Evolutionary conservation across 495 filamentous ascomycete species (phyloP).

Genomic region (Niebla homalea): DNA sequence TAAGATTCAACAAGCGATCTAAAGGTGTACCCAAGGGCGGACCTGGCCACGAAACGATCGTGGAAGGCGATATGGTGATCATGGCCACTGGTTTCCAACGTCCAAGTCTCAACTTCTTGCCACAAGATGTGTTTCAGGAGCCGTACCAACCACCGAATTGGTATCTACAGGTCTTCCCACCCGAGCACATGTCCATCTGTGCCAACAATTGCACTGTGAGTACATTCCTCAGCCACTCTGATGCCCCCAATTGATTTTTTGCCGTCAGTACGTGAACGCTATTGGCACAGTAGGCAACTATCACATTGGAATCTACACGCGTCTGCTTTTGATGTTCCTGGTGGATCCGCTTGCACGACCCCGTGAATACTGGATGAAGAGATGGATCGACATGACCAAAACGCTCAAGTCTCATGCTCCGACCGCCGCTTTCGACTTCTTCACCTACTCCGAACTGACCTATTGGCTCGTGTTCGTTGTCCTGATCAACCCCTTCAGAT

Average conservation of each 20-base stretch:
- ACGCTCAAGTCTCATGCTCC: conserved; percentile 55
- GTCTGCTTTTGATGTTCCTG: conserved; percentile 75
- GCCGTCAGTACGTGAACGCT: conserved; percentile 49
- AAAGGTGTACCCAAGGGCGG: conserved; percentile 62
- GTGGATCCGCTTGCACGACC: conserved; percentile 65
- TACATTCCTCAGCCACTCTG: neutral
- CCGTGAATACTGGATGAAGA: conserved; percentile 58
- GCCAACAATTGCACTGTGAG: conserved; percentile 58
- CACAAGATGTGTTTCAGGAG: conserved; percentile 52
- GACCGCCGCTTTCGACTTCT: conserved; percentile 69
- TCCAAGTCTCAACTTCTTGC: conserved; percentile 60
- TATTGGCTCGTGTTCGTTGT: conserved; percentile 79
- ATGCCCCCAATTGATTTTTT: neutral
- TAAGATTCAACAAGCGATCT: conserved; percentile 54
- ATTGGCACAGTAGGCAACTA: conserved; percentile 56
- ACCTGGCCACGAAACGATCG: conserved; percentile 46
- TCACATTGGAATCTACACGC: conserved; percentile 81
- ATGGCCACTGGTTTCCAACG: conserved; percentile 75
- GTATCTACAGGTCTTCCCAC: conserved; percentile 64
- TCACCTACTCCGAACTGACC: conserved; percentile 70
- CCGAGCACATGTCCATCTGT: conserved; percentile 27
- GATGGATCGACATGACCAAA: conserved; percentile 79
- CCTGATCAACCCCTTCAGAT: conserved; percentile 70
- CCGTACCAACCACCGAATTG: conserved; percentile 70
- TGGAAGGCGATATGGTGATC: conserved; percentile 63